Evolutionary conservation across 2,329 filamentous ascomycete species (phyloP).

Genomic region (Berkeleyomyces rouxiae): DNA sequence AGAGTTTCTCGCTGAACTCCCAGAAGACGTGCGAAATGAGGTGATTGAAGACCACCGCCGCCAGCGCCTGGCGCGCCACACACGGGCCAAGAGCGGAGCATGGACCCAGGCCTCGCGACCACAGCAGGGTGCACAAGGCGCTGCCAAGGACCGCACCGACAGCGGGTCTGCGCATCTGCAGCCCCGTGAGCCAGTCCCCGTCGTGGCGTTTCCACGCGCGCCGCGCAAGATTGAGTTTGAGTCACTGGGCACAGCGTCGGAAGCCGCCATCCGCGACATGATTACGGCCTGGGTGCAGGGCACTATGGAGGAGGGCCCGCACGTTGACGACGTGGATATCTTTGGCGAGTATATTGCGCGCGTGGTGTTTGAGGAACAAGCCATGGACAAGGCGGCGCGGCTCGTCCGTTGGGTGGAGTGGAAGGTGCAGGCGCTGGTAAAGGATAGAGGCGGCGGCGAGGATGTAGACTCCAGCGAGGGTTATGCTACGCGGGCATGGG

Average conservation of each 20-base stretch:
- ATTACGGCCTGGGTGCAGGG: constrained; percentile 64
- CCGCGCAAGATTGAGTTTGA: constrained; percentile 33
- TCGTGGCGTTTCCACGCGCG: constrained; percentile 28
- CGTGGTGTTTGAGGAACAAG: constrained; percentile 59
- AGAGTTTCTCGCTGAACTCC: constrained; percentile 66
- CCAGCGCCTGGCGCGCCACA: constrained; percentile 16
- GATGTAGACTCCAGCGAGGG: constrained; percentile 15
- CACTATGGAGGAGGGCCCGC: constrained; percentile 50
- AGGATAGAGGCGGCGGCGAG: constrained; percentile 15
- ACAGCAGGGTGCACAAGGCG: not conserved
- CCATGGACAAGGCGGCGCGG: constrained; percentile 57
- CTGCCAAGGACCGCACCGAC: not conserved
- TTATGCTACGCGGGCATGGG: constrained; percentile 25
- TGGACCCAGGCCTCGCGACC: not conserved
- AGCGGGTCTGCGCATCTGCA: not conserved
- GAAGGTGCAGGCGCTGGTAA: constrained; percentile 23
- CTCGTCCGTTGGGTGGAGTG: constrained; percentile 52
- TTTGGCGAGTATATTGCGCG: constrained; percentile 54
- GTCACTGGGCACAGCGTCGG: constrained; percentile 25
- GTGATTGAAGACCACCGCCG: constrained; percentile 58
- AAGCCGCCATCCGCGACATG: constrained; percentile 52
- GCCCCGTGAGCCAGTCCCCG: not conserved
- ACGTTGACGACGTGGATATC: constrained; percentile 58
- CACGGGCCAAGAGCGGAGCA: not conserved
- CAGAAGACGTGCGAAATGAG: constrained; percentile 63